These are phyloP conservation scores for Botryotinia globosa DNA, from an alignment of 2,329 filamentous ascomycete genomes.

Conservation along the genomic window DNA sequence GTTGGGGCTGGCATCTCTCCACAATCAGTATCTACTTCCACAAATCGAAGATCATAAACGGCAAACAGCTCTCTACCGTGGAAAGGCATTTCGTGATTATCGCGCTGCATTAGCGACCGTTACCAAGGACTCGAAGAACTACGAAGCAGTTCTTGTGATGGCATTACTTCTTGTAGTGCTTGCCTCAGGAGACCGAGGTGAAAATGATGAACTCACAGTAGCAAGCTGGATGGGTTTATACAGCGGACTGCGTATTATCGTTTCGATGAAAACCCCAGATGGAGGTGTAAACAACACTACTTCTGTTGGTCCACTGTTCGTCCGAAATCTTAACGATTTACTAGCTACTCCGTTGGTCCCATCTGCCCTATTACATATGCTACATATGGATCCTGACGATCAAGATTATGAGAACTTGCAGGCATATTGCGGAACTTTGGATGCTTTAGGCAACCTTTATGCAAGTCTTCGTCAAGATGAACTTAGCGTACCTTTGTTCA, in stretches of 20 bases:
- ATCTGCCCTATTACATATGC: constrained; percentile 29
- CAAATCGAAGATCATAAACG: constrained; percentile 19
- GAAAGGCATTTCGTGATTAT: constrained; percentile 29
- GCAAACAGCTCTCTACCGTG: constrained; percentile 31
- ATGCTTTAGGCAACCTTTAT: constrained; percentile 33
- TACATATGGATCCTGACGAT: constrained; percentile 30
- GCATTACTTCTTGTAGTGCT: constrained; percentile 33
- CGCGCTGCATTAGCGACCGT: constrained; percentile 28
- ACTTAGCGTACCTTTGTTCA: constrained; percentile 24
- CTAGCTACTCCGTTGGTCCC: constrained; percentile 29
- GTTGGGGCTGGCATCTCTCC: constrained; percentile 34
- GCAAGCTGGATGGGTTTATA: constrained; percentile 34
- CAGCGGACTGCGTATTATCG: constrained; percentile 23
- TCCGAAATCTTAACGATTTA: constrained; percentile 27
- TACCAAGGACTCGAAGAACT: constrained; percentile 25
- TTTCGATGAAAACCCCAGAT: constrained; percentile 7
- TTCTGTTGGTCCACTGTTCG: constrained; percentile 31
- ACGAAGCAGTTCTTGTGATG: constrained; percentile 33
- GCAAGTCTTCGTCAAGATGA: constrained; percentile 33
- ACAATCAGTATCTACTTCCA: constrained; percentile 30
- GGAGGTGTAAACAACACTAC: constrained; percentile 12
- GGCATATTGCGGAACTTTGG: constrained; percentile 31
- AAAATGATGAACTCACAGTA: constrained; percentile 29
- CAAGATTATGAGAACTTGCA: constrained; percentile 31
- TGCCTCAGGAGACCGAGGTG: constrained; percentile 26